Percentiles rank a stretch among this genome's conserved stretches.
Evolutionary conservation across 257 asterid genomes (phyloP).

Genomic region (Asclepias syriaca): DNA sequence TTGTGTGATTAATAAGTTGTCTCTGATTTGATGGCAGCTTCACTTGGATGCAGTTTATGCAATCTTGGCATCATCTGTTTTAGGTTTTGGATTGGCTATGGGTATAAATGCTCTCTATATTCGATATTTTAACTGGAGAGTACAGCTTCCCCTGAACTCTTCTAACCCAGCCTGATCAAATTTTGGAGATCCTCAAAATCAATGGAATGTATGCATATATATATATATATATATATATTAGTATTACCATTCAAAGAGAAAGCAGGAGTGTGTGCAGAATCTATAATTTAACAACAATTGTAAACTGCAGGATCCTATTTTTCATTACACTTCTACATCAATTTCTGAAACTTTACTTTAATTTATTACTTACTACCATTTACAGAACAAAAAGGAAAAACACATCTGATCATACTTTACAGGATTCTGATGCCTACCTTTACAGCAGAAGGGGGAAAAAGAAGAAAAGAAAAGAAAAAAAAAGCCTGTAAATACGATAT

Average conservation of each 20-base stretch:
- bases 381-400: neutral
- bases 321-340: neutral
- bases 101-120: slow-evolving; percentile 44
- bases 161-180: slow-evolving; percentile 36
- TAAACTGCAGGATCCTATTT: neutral
- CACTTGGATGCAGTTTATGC: slow-evolving; percentile 51
- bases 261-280: neutral
- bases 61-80: slow-evolving; percentile 51
- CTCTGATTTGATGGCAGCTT: slow-evolving; percentile 38
- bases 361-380: neutral
- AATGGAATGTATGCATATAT: neutral
- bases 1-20: neutral
- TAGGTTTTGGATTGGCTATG: slow-evolving; percentile 59
- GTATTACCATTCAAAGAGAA: neutral
- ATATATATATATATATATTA: neutral
- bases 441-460: neutral
- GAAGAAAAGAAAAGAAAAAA: too few species aligned
- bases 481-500: neutral
- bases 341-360: neutral
- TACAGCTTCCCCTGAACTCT: slow-evolving; percentile 28
- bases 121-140: slow-evolving; percentile 39
- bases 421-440: neutral
- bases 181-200: neutral
- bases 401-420: neutral
- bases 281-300: neutral